Percentiles rank a stretch among this genome's conserved stretches.
Evolutionary conservation across 257 asterid species (phyloP).

Genomic region (Nicotiana otophora): DNA sequence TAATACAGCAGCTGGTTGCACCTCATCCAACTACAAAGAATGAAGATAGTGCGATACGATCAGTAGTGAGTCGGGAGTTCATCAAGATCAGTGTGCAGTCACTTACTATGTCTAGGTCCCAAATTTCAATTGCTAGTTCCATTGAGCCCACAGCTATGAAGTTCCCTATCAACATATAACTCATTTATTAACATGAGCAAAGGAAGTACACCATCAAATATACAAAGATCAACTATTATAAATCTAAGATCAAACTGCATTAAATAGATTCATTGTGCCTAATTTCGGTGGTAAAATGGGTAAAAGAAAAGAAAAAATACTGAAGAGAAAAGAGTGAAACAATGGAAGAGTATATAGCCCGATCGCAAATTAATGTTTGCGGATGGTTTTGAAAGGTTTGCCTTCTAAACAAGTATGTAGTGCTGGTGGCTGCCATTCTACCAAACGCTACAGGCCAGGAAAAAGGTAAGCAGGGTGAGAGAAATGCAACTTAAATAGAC

Average conservation of each 20-base stretch:
- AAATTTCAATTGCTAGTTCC: slow-evolving; percentile 89
- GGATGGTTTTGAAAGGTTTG: too few relatives aligned
- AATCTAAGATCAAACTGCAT: neutral
- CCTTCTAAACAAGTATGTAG: too few relatives aligned
- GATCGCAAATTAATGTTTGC: too few relatives aligned
- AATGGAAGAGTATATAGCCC: too few relatives aligned
- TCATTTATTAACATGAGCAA: neutral
- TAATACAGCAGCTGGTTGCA: slow-evolving; percentile 66
- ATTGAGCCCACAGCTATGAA: slow-evolving; percentile 85
- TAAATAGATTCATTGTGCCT: neutral
- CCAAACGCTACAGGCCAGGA: too few relatives aligned
- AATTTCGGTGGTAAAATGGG: too few relatives aligned
- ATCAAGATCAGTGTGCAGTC: neutral
- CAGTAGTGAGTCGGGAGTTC: neutral
- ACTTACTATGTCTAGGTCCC: slow-evolving; percentile 92
- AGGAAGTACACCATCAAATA: neutral
- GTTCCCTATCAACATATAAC: slow-evolving; percentile 50
- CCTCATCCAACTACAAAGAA: slow-evolving; percentile 67
- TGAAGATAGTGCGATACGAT: neutral
- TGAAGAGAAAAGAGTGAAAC: too few relatives aligned
- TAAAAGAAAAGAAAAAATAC: too few relatives aligned
- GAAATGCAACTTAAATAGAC: too few relatives aligned
- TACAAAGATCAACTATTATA: neutral
- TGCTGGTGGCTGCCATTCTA: too few relatives aligned
- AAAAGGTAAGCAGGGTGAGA: too few relatives aligned